phyloP scores from a whole-genome alignment of 1,284 basidiomycete species.

The Marasmius sp. region DNA sequence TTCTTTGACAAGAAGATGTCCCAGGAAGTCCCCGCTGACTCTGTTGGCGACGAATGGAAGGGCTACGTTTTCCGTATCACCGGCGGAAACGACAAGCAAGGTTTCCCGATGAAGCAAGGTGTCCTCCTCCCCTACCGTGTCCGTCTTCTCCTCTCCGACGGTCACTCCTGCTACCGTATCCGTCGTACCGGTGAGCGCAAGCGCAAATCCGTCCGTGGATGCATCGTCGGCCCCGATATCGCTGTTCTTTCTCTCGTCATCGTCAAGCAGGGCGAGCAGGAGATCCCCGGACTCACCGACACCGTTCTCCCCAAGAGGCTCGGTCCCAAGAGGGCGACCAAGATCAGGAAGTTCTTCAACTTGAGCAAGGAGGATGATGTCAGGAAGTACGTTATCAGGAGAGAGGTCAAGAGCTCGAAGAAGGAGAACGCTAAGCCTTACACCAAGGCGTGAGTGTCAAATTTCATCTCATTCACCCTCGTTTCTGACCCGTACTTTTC shows the following conservation, averaged over 20 bases:
- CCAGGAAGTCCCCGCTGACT: constrained; percentile 91
- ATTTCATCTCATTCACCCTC: not conserved
- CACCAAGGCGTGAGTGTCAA: constrained; percentile 87
- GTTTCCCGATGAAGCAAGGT: constrained; percentile 99
- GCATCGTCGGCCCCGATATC: constrained; percentile 97
- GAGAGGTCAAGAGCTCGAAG: constrained; percentile 89
- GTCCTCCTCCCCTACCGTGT: constrained; percentile 95
- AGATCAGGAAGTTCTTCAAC: constrained; percentile 99
- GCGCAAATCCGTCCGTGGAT: constrained; percentile 98
- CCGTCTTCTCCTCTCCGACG: constrained; percentile 89
- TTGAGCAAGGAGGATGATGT: constrained; percentile 98
- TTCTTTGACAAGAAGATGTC: constrained; percentile 97
- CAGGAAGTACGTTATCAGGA: constrained; percentile 92
- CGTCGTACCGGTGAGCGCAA: constrained; percentile 95
- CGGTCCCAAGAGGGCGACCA: constrained; percentile 93
- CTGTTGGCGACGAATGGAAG: constrained; percentile 95
- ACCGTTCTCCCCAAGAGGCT: constrained; percentile 92
- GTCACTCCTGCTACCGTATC: constrained; percentile 96
- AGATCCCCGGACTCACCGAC: constrained; percentile 94
- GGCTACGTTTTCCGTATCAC: constrained; percentile 98
- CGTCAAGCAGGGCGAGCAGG: constrained; percentile 95
- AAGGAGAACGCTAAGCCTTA: constrained; percentile 94
- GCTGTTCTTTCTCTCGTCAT: constrained; percentile 93
- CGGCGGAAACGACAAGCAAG: constrained; percentile 95
- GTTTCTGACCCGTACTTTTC: constrained; percentile 4